These are phyloP conservation scores for Yueomyces sp. DNA, from an alignment of 1,139 yeast genomes.

Conservation along the genomic window DNA sequence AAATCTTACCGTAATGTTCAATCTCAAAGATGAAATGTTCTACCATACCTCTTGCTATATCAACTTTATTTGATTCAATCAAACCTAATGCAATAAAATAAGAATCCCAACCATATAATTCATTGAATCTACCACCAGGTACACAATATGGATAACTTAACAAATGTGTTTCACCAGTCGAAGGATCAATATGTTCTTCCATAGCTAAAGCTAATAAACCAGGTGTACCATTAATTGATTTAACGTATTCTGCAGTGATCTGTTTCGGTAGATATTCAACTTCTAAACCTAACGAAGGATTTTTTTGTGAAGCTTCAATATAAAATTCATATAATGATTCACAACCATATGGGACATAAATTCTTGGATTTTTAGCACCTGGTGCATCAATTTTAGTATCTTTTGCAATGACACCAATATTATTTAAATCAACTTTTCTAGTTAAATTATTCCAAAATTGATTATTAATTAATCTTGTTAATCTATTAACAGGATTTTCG, in stretches of 20 bases:
- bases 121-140: slow-evolving; percentile 96
- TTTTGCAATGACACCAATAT: slow-evolving; percentile 54
- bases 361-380: slow-evolving; percentile 42
- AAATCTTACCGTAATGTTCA: slow-evolving; percentile 77
- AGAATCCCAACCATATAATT: slow-evolving; percentile 96
- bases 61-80: slow-evolving; percentile 44
- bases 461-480: slow-evolving; percentile 60
- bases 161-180: slow-evolving; percentile 35
- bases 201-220: slow-evolving; percentile 80
- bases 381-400: slow-evolving; percentile 69
- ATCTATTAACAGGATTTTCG: slow-evolving; percentile 77
- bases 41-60: slow-evolving; percentile 82
- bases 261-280: slow-evolving; percentile 56
- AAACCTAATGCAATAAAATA: slow-evolving; percentile 86
- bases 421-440: slow-evolving; percentile 50
- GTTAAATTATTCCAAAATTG: slow-evolving; percentile 79
- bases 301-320: slow-evolving; percentile 35
- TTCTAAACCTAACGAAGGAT: slow-evolving; percentile 53
- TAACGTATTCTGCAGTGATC: slow-evolving; percentile 58
- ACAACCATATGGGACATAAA: slow-evolving; percentile 65
- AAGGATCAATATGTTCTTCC: slow-evolving; percentile 35
- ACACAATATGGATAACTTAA: slow-evolving; percentile 80
- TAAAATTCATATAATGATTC: slow-evolving; percentile 66
- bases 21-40: slow-evolving; percentile 88
- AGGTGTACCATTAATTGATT: slow-evolving; percentile 69